phyloP scores from a whole-genome alignment of 139 green algal genomes.

The Micromonas pusilla region DNA sequence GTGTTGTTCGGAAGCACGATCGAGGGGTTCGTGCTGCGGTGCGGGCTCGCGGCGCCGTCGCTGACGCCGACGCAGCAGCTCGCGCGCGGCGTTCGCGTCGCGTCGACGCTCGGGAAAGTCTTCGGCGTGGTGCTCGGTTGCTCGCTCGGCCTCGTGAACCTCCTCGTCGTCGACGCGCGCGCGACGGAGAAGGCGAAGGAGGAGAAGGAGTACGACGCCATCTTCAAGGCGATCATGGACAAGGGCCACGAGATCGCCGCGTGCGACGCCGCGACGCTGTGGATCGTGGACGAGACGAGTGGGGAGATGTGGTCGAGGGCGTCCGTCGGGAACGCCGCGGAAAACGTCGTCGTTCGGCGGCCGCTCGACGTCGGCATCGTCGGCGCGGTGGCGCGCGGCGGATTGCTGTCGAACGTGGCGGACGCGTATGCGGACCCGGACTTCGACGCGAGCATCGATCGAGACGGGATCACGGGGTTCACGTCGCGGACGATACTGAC shows the following conservation, averaged over 20 bases:
- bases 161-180: slow-evolving; percentile 21
- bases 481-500: background rate
- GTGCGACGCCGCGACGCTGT: background rate
- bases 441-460: background rate
- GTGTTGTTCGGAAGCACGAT: slow-evolving; percentile 42
- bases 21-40: background rate
- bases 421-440: background rate
- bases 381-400: background rate
- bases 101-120: background rate
- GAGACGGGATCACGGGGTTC: background rate
- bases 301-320: background rate
- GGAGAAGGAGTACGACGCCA: background rate
- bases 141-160: slow-evolving; percentile 10
- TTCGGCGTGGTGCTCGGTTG: slow-evolving; percentile 15
- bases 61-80: slow-evolving; percentile 15
- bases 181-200: background rate
- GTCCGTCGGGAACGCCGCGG: background rate
- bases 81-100: background rate
- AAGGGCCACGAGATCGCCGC: background rate
- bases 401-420: background rate
- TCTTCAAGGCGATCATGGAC: background rate
- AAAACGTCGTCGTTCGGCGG: background rate
- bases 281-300: background rate
- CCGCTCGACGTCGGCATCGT: background rate
- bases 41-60: slow-evolving; percentile 14